Evolutionary conservation across 2,329 filamentous ascomycete genomes (phyloP), one percentile per base, ranked within the genome.

Genomic region (Paraconiothyrium sp.): DNA sequence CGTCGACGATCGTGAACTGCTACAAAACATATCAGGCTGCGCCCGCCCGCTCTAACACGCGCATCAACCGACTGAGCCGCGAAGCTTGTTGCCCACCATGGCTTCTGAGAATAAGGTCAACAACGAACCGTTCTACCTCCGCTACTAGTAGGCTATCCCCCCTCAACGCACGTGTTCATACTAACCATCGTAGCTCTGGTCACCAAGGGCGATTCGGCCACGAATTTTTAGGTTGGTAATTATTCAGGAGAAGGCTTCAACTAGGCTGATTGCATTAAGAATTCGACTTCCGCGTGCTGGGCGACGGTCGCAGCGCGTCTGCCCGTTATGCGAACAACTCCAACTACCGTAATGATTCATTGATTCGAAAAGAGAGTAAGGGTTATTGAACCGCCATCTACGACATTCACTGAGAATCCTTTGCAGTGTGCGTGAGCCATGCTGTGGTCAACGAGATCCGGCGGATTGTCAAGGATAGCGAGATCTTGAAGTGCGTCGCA

Each of bases 351-450:
- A 99, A 99, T 81, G 95, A 99, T 79, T 97, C 94, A 66, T 84
- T 99, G 71, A 99, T 99, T 76, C 91, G 95, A 68, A 99, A 99
- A 94, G 95, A 99, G 84, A 99, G 95, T 97, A 84, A 71, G 93
- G 16, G 80, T 20, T 35, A 8, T 47, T 20, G 8, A 61, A 52
- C 65, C 59, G 3, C 32, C 22, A 30, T 46, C 1, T 37, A 8
- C 4, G 30, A 4, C 4, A 6, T 11, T 41, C 41, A 30, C 64
- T 72, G 14, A 72, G 24, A 1, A 14, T 14, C n/a, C 14, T 34
- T 11, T 1, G 58, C 67, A 98, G 94, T 99, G 95, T 97, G 93
- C 74, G 93, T 99, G 65, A 97, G 94, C 83, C 90, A 93, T 41
- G 84, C 94, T 6, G 86, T 98, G 76, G 90, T 99, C 56, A 89